Percentiles rank a stretch among this genome's conserved stretches.
Conservation (phyloP, 2,329 filamentous ascomycete species). For the Xylariaceae sp. region DNA sequence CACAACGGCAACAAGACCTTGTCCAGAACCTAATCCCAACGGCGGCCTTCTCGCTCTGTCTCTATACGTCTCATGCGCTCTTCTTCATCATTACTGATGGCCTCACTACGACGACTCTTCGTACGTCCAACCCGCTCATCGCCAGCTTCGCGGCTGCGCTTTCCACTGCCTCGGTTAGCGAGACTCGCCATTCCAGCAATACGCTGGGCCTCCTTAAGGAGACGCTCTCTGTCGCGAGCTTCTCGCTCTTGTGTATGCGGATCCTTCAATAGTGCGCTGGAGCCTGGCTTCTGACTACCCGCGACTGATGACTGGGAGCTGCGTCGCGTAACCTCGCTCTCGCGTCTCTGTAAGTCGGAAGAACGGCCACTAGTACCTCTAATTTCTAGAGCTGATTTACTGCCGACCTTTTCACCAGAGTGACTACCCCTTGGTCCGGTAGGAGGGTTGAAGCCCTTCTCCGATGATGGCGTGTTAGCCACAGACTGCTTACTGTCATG, state of each 20-base stretch:
- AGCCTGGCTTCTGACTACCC: slow-evolving; percentile 21
- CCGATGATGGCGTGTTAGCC: slow-evolving; percentile 29
- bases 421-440: slow-evolving; percentile 36
- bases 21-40: slow-evolving; percentile 39
- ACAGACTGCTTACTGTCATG: slow-evolving; percentile 34
- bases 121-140: slow-evolving; percentile 44
- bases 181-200: slow-evolving; percentile 56
- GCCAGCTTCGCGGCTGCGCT: slow-evolving; percentile 42
- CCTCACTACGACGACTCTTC: slow-evolving; percentile 46
- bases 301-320: slow-evolving; percentile 34
- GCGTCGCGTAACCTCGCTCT: slow-evolving; percentile 33
- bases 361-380: slow-evolving; percentile 33
- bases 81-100: slow-evolving; percentile 42
- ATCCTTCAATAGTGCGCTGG: slow-evolving; percentile 38
- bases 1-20: background rate
- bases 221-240: slow-evolving; percentile 58
- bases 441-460: slow-evolving; percentile 40
- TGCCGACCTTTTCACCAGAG: slow-evolving; percentile 28
- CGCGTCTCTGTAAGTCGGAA: slow-evolving; percentile 25
- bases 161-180: slow-evolving; percentile 41
- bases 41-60: slow-evolving; percentile 52
- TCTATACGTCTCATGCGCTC: slow-evolving; percentile 53
- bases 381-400: slow-evolving; percentile 27
- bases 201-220: slow-evolving; percentile 63
- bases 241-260: slow-evolving; percentile 67